phyloP scores from a whole-genome alignment of 306 rosid genomes.

The Rosa rugosa region DNA sequence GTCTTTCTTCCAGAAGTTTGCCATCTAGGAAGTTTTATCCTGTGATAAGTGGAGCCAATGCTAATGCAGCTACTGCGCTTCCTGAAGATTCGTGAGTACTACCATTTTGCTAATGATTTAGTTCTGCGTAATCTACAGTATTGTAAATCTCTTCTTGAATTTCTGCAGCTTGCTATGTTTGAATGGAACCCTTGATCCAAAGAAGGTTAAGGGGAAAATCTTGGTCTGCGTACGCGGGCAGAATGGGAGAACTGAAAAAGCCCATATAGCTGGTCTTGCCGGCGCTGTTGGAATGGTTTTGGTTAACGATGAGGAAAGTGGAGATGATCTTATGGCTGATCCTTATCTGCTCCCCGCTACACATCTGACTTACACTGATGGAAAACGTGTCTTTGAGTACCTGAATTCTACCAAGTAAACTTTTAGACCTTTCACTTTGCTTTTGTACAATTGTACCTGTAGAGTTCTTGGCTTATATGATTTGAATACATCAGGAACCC shows the following conservation, averaged over 20 bases:
- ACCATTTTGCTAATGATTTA: neutral
- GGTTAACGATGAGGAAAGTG: conserved; percentile 17
- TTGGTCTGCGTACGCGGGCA: conserved; percentile 50
- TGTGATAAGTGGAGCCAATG: conserved; percentile 39
- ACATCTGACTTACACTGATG: conserved; percentile 37
- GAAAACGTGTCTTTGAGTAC: conserved; percentile 28
- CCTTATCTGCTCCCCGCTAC: conserved; percentile 55
- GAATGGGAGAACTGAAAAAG: conserved; percentile 30
- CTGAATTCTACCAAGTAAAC: conserved; percentile 33
- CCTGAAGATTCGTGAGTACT: conserved; percentile 36
- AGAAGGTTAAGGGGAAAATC: conserved; percentile 60
- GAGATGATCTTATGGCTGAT: conserved; percentile 31
- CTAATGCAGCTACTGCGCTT: neutral
- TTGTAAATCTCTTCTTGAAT: neutral
- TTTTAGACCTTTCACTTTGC: neutral
- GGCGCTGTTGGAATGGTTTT: conserved; percentile 76
- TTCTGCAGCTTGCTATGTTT: conserved; percentile 37
- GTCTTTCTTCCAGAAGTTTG: conserved; percentile 45
- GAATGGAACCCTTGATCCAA: conserved; percentile 43
- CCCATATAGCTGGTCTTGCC: conserved; percentile 28
- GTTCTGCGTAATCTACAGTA: neutral
- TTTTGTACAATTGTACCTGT: neutral
- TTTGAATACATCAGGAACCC: neutral
- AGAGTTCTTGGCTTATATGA: neutral
- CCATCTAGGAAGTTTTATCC: conserved; percentile 47